These are phyloP conservation scores for Ustilago sp. DNA, from an alignment of 1,284 basidiomycete genomes.

Conservation along the genomic window DNA sequence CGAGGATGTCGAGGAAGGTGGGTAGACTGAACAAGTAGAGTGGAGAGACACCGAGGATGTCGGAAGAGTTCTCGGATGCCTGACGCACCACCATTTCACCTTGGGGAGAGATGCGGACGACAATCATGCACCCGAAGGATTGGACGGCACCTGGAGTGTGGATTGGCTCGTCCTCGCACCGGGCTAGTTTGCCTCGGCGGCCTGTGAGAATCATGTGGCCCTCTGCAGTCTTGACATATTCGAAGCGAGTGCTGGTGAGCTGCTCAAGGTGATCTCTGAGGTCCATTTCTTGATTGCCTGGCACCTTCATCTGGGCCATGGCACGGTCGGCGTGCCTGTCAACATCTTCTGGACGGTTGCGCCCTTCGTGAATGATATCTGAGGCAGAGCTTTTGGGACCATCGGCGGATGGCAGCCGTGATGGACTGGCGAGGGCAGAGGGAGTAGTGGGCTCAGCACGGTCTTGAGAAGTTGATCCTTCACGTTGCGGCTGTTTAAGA, in stretches of 20 bases:
- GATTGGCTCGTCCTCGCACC: conserved; percentile 90
- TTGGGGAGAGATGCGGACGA: conserved; percentile 78
- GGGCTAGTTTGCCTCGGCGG: conserved; percentile 77
- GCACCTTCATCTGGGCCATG: conserved; percentile 38
- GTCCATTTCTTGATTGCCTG: conserved; percentile 27
- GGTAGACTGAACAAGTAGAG: conserved; percentile 81
- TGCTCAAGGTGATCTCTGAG: conserved; percentile 39
- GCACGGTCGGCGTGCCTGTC: conserved; percentile 36
- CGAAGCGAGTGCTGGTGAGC: conserved; percentile 72
- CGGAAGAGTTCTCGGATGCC: conserved; percentile 81
- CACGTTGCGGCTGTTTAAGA: conserved; percentile 48
- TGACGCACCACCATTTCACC: conserved; percentile 79
- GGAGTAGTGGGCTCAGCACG: not conserved
- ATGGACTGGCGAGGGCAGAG: conserved; percentile 6
- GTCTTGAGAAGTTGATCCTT: conserved; percentile 18
- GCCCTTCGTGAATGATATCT: conserved; percentile 28
- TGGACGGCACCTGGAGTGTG: conserved; percentile 86
- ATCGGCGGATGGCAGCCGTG: conserved; percentile 20
- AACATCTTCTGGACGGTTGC: conserved; percentile 38
- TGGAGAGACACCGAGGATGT: conserved; percentile 81
- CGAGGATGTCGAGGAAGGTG: conserved; percentile 81
- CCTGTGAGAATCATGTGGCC: conserved; percentile 80
- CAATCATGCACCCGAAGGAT: conserved; percentile 85
- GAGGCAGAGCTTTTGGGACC: conserved; percentile 10
- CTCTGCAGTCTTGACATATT: conserved; percentile 77